phyloP scores from a whole-genome alignment of 1,284 basidiomycete genomes.

The Exobasidium rhododendri region DNA sequence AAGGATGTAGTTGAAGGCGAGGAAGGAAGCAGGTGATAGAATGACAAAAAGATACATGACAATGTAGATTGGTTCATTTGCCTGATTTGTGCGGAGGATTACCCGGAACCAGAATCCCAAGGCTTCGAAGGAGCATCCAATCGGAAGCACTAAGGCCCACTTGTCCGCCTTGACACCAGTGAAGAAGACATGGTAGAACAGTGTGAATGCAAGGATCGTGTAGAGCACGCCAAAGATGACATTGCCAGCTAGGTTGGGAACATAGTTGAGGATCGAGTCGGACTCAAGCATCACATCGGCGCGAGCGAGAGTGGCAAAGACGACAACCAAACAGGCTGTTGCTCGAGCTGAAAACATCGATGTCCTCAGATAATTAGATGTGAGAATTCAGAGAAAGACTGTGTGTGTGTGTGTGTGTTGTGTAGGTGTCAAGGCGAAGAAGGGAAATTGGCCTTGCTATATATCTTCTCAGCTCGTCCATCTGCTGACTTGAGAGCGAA shows the following conservation, averaged over 20 bases:
- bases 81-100: slow-evolving; percentile 1
- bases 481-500: too few species aligned
- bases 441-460: too few species aligned
- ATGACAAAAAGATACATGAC: slow-evolving; percentile 33
- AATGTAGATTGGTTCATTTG: slow-evolving; percentile 21
- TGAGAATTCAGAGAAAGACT: too few species aligned
- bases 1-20: slow-evolving; percentile 45
- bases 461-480: too few species aligned
- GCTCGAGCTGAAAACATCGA: not conserved
- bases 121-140: slow-evolving; percentile 20
- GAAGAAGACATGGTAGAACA: slow-evolving; percentile 22
- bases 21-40: slow-evolving; percentile 33
- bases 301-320: not conserved
- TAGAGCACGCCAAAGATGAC: slow-evolving; percentile 25
- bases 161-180: slow-evolving; percentile 16
- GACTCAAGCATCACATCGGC: not conserved
- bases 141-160: slow-evolving; percentile 38
- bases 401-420: too few species aligned
- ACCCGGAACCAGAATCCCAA: slow-evolving; percentile 12
- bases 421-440: too few species aligned
- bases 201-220: slow-evolving; percentile 13
- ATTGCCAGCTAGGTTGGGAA: slow-evolving; percentile 28
- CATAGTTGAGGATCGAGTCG: slow-evolving; percentile 21
- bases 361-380: too few species aligned
- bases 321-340: not conserved